Conservation (phyloP, 192 early-diverging fungal species). For the Entomortierella beljakovae region DNA sequence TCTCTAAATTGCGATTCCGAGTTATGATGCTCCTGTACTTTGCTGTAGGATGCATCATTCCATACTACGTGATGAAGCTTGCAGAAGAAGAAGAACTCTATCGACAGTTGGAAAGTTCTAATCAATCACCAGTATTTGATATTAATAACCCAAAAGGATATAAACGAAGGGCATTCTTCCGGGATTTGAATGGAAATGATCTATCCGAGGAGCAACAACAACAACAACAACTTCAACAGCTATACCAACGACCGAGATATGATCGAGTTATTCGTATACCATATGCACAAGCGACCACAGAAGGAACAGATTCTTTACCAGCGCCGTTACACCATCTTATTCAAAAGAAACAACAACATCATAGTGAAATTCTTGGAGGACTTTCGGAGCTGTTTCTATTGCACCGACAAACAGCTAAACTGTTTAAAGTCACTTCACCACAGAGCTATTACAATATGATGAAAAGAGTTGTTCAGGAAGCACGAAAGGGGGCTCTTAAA, state of each 20-base stretch:
- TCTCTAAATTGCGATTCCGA: conserved; percentile 33
- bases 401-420: conserved; percentile 1
- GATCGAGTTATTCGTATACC: background rate
- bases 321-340: background rate
- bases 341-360: conserved; percentile 1
- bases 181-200: conserved; percentile 1
- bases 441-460: conserved; percentile 2
- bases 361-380: conserved; percentile 5
- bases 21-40: conserved; percentile 14
- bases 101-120: background rate
- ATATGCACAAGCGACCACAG: background rate
- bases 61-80: conserved; percentile 49
- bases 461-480: background rate
- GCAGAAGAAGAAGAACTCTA: conserved; percentile 22
- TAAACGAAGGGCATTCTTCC: conserved; percentile 30
- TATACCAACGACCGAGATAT: background rate
- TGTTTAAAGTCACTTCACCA: conserved; percentile 1
- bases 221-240: background rate
- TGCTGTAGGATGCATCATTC: conserved; percentile 42
- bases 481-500: background rate
- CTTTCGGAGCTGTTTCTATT: background rate
- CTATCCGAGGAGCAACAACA: too few species aligned
- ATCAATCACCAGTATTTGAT: background rate
- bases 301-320: background rate
- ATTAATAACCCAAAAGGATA: conserved; percentile 10